These are phyloP conservation scores for Hypoxylon rickii DNA, from an alignment of 495 filamentous ascomycete species.

Conservation along the genomic window DNA sequence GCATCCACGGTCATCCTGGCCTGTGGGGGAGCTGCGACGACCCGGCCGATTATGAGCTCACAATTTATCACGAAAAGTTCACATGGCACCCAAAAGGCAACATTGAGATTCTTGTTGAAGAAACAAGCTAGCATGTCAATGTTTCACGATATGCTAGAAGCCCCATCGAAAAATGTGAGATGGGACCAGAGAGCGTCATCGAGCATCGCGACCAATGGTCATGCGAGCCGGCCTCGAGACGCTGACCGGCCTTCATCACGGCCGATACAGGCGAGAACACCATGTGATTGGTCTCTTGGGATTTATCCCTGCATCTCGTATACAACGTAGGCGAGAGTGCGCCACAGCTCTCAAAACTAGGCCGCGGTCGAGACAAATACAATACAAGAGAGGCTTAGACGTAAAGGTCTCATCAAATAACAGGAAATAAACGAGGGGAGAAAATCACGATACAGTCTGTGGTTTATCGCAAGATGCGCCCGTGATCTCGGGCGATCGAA, in stretches of 20 bases:
- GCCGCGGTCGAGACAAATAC: constrained; percentile 24
- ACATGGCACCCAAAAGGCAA: constrained; percentile 27
- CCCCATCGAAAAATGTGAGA: constrained; percentile 27
- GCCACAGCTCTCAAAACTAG: constrained; percentile 50
- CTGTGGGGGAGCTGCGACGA: constrained; percentile 34
- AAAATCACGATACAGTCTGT: constrained; percentile 8
- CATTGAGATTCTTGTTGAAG: constrained; percentile 28
- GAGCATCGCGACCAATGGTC: constrained; percentile 29
- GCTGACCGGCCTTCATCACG: constrained; percentile 21
- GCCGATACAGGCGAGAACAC: constrained; percentile 23
- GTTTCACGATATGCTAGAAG: constrained; percentile 37
- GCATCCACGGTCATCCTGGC: constrained; percentile 20
- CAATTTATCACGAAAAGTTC: constrained; percentile 32
- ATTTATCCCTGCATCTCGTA: constrained; percentile 32
- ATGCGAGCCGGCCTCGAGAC: constrained; percentile 29
- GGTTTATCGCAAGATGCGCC: constrained; percentile 4
- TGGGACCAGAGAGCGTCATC: constrained; percentile 33
- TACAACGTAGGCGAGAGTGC: constrained; percentile 34
- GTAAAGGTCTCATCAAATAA: constrained; percentile 24
- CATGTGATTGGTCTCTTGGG: constrained; percentile 36
- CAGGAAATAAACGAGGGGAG: constrained; percentile 18
- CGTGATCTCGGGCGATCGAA: constrained; percentile 5
- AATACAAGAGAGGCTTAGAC: constrained; percentile 21
- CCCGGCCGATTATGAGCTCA: constrained; percentile 31
- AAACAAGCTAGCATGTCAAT: constrained; percentile 27